Evolutionary conservation across 108 stramenopile species (phyloP).

Genomic region (Stephanodiscus triporus): DNA sequence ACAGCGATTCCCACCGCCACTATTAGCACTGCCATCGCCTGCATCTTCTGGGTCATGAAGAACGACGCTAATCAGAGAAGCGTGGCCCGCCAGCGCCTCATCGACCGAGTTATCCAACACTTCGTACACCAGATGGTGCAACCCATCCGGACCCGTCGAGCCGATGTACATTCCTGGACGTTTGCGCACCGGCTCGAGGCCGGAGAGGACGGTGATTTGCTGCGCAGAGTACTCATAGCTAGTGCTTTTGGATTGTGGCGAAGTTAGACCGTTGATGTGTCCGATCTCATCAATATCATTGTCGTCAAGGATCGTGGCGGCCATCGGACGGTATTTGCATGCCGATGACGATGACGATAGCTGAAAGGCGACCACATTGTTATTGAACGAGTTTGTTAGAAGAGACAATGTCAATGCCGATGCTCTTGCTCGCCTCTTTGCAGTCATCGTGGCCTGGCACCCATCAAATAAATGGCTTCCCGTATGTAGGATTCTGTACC

Average conservation of each 20-base stretch:
- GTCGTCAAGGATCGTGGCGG: neutral
- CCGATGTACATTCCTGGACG: slow-evolving; percentile 98
- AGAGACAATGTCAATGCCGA: neutral
- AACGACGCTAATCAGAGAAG: slow-evolving; percentile 70
- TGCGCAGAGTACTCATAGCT: slow-evolving; percentile 76
- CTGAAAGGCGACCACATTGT: neutral
- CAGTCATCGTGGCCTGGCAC: neutral
- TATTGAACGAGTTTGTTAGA: neutral
- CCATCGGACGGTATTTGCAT: neutral
- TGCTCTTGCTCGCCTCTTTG: neutral
- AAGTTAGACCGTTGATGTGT: slow-evolving; percentile 22
- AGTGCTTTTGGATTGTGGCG: slow-evolving; percentile 2
- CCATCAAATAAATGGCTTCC: too few species aligned
- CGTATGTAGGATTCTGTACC: too few species aligned
- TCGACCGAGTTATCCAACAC: slow-evolving; percentile 96
- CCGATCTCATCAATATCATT: neutral
- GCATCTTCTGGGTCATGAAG: slow-evolving; percentile 66
- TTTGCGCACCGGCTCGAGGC: slow-evolving; percentile 95
- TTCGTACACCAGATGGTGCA: slow-evolving; percentile 96
- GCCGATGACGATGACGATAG: neutral
- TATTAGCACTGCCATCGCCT: neutral
- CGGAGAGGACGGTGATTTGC: slow-evolving; percentile 95
- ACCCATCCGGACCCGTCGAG: slow-evolving; percentile 89
- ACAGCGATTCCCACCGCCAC: slow-evolving; percentile 44
- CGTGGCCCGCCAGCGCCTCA: slow-evolving; percentile 94